A percentile compares a stretch with the other conserved stretches of the same genome.
phyloP scores from a whole-genome alignment of 495 filamentous ascomycete species.

The Podospora bellae-mahoneyi region DNA sequence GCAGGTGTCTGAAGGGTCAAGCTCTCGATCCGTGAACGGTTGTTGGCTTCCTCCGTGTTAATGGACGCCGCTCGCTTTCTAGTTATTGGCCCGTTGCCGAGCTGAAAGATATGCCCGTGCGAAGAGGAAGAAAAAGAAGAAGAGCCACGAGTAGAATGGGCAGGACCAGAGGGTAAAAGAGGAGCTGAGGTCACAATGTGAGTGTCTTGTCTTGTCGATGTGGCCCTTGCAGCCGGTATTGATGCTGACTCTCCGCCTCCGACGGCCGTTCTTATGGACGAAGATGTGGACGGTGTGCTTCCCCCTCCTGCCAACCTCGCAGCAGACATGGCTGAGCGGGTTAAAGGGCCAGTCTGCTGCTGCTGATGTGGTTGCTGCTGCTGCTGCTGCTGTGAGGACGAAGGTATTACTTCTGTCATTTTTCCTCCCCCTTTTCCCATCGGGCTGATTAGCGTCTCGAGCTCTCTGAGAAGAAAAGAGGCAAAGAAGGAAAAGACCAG shows the following conservation, averaged over 20 bases:
- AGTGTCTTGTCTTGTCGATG: not conserved
- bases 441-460: not conserved
- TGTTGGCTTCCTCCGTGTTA: slow-evolving; percentile 42
- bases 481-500: not conserved
- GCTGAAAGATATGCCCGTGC: not conserved
- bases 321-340: slow-evolving; percentile 31
- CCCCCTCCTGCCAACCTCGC: slow-evolving; percentile 16
- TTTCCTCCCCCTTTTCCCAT: slow-evolving; percentile 12
- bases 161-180: not conserved
- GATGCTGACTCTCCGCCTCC: slow-evolving; percentile 12
- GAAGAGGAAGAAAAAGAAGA: slow-evolving; percentile 3
- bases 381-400: slow-evolving; percentile 15
- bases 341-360: slow-evolving; percentile 19
- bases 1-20: slow-evolving; percentile 40
- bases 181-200: slow-evolving; percentile 3
- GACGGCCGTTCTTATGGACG: slow-evolving; percentile 5
- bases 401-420: slow-evolving; percentile 31
- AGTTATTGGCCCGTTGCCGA: slow-evolving; percentile 19
- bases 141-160: not conserved
- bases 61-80: slow-evolving; percentile 50
- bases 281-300: not conserved
- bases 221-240: slow-evolving; percentile 4
- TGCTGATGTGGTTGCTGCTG: not conserved
- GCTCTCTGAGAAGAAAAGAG: slow-evolving; percentile 1
- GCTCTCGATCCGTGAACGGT: slow-evolving; percentile 41